Evolutionary conservation across 2,329 filamentous ascomycete species (phyloP).

Genomic region (Hypoxylon sp.): DNA sequence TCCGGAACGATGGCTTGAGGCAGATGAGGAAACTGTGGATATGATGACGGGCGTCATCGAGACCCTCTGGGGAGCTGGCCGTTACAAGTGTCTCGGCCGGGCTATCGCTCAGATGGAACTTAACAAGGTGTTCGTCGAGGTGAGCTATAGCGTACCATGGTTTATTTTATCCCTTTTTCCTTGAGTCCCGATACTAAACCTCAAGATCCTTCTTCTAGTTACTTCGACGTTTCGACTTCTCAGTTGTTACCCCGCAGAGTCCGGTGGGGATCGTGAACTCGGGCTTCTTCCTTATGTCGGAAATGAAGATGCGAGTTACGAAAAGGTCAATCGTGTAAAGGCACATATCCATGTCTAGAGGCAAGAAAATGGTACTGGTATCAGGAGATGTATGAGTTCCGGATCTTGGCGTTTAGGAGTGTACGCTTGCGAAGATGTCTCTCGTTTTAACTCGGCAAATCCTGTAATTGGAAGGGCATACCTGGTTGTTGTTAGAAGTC

Average conservation of each 20-base stretch:
- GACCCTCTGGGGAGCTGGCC: conserved; percentile 58
- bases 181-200: not conserved
- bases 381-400: not conserved
- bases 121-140: conserved; percentile 60
- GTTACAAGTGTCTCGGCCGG: conserved; percentile 59
- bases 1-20: conserved; percentile 62
- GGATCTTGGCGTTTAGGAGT: not conserved
- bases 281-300: conserved; percentile 45
- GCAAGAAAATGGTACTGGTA: not conserved
- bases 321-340: conserved; percentile 11
- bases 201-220: conserved; percentile 31
- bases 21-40: conserved; percentile 49
- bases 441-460: not conserved
- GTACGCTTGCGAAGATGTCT: not conserved
- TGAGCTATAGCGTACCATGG: conserved; percentile 32
- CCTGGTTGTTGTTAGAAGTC: not conserved
- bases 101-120: conserved; percentile 60
- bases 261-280: conserved; percentile 43
- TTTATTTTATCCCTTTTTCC: not conserved
- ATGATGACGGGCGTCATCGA: conserved; percentile 56
- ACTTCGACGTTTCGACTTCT: conserved; percentile 45
- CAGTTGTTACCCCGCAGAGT: conserved; percentile 40
- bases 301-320: conserved; percentile 45
- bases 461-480: not conserved
- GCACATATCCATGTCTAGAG: not conserved